Conservation (phyloP, 2,329 filamentous ascomycete species). For the Phialophora verrucosa region DNA sequence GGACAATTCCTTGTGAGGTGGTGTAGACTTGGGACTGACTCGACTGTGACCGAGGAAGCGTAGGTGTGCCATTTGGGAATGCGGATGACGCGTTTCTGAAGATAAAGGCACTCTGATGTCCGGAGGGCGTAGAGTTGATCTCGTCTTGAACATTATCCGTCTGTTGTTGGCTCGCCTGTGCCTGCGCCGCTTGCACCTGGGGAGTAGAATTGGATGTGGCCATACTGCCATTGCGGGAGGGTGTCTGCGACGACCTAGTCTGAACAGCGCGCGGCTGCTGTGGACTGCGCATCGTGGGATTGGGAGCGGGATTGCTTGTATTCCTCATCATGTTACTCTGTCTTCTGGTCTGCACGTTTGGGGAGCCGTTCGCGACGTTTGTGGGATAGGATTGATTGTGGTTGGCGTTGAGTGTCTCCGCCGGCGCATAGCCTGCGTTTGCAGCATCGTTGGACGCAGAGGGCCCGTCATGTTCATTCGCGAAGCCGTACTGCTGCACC, state of each 20-base stretch:
- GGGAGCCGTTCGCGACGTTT: constrained; percentile 17
- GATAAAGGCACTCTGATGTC: constrained; percentile 27
- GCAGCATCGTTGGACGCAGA: constrained; percentile 19
- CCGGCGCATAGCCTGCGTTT: constrained; percentile 28
- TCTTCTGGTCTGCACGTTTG: constrained; percentile 18
- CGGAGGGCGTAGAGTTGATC: constrained; percentile 3
- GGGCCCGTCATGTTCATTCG: constrained; percentile 13
- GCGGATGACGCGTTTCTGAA: constrained; percentile 35
- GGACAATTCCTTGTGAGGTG: constrained; percentile 30
- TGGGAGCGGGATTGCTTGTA: constrained; percentile 4
- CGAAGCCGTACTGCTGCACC: constrained; percentile 29
- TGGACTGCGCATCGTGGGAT: constrained; percentile 22
- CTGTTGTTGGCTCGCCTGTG: neutral
- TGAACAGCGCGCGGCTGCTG: constrained; percentile 26
- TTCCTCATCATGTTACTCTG: constrained; percentile 18
- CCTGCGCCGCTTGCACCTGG: constrained; percentile 10
- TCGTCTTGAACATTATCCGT: constrained; percentile 19
- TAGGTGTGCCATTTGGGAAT: constrained; percentile 32
- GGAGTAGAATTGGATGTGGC: constrained; percentile 10
- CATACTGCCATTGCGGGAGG: constrained; percentile 19
- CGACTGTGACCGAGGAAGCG: constrained; percentile 16
- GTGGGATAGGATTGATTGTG: constrained; percentile 23
- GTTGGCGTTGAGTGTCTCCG: constrained; percentile 28
- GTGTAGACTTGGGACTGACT: constrained; percentile 31
- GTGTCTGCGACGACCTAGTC: constrained; percentile 27